Conservation (phyloP, 1,284 basidiomycete genomes). For the Fomes fomentarius region DNA sequence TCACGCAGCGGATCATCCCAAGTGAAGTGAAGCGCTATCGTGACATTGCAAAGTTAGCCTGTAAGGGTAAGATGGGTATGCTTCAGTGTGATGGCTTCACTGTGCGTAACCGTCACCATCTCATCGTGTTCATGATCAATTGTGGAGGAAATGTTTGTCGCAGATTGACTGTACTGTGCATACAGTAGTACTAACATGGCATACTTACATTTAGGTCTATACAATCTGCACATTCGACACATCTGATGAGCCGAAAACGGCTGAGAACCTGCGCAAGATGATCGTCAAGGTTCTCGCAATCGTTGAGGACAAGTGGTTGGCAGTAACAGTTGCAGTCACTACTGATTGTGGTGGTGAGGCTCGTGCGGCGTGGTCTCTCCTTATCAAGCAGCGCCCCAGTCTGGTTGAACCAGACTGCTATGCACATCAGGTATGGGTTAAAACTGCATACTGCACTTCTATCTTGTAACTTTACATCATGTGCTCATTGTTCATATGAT, state of each 20-base stretch:
- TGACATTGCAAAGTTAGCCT: neutral
- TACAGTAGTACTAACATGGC: neutral
- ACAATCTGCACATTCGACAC: conserved; percentile 22
- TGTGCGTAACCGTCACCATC: conserved; percentile 33
- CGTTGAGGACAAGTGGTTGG: conserved; percentile 17
- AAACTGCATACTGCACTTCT: too few species aligned
- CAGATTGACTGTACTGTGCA: neutral
- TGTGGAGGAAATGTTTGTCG: conserved; percentile 14
- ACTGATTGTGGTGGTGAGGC: conserved; percentile 38
- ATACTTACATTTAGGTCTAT: neutral
- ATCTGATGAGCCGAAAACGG: conserved; percentile 34
- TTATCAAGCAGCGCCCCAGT: conserved; percentile 20
- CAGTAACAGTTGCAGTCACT: conserved; percentile 30
- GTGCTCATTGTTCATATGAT: neutral
- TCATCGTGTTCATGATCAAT: conserved; percentile 16
- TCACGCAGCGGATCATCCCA: conserved; percentile 26
- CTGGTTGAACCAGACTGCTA: conserved; percentile 37
- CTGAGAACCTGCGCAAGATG: conserved; percentile 32
- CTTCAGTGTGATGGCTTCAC: conserved; percentile 35
- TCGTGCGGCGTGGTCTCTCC: conserved; percentile 31
- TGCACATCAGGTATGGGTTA: conserved; percentile 33
- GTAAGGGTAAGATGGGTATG: conserved; percentile 18
- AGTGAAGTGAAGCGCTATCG: conserved; percentile 9
- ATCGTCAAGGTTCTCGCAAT: conserved; percentile 31
- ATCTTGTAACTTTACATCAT: too few species aligned